Evolutionary conservation across 345 rosid genomes (phyloP), one percentile per base, ranked within the genome.

Genomic region (Gossypium turneri): DNA sequence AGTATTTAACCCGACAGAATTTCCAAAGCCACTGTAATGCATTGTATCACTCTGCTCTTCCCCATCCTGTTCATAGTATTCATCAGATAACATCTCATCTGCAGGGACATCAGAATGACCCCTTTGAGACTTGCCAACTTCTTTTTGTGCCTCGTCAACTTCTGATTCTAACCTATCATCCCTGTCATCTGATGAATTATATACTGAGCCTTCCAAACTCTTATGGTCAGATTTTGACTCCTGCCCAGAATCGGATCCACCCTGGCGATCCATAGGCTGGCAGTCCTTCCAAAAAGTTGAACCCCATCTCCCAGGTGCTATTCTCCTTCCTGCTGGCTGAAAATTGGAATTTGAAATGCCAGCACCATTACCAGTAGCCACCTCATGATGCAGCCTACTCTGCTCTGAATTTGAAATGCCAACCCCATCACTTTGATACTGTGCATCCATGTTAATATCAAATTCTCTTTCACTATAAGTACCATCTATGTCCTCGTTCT

Each of bases 51-150:
- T 90, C 77, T 89, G 97, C 76, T 90, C 91, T 84, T 92, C 98
- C 77, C 97, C 98, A 83, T 92, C 99, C 84, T 96, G 99, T 85
- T 96, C 99, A 69, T 96, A 96, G 81, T 96, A 96, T 81, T 96
- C 99, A 85, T 96, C 99, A 72, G 99, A 96, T 84, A 92, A 81
- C 99, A 96, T 96, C 80, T 96, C 99, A 76, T 96, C 98, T 9
- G 97, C 95, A 53, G 97, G 99, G 24, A 93, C 94, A 78, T 96
- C 98, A 79, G 89, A 78, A 50, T 86, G 92, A 61, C 84, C 95
- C 79, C 85, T 87, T 78, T 86, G 90, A 62, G 82, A 85, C 88
- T 80, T 89, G 76, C 74, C 75, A 65, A 44, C 77, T 73, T 75
- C 88, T 75, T 85, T 86, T 51, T 82, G 86, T 62, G 85, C 94